Percentiles rank a stretch among this genome's conserved stretches.
These are phyloP conservation scores for Hypoxylon sp. DNA, from an alignment of 2,329 filamentous ascomycete species.

Conservation along the genomic window DNA sequence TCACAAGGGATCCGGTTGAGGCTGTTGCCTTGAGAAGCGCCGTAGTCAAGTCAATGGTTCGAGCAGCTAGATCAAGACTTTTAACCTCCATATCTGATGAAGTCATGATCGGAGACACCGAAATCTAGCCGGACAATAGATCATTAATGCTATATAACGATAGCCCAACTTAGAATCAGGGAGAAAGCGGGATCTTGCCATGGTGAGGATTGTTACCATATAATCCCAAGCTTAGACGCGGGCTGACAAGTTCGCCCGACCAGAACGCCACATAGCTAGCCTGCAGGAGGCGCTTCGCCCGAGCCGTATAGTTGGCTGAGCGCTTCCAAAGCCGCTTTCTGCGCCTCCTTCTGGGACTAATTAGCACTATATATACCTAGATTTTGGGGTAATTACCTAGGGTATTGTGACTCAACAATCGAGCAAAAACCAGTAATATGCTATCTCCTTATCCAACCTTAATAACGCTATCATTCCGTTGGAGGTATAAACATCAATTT, in stretches of 20 bases:
- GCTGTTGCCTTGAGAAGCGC: constrained; percentile 6
- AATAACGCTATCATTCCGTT: no score
- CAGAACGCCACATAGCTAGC: neutral
- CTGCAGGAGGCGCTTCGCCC: neutral
- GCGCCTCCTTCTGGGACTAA: no score
- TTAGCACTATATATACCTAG: no score
- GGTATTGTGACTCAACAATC: no score
- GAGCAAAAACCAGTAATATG: no score
- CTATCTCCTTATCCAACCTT: no score
- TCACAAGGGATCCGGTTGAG: constrained; percentile 7
- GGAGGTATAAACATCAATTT: no score
- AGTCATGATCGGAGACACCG: neutral
- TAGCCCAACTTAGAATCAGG: neutral
- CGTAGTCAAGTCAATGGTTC: constrained; percentile 9
- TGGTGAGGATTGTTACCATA: neutral
- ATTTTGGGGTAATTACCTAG: no score
- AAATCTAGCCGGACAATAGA: neutral
- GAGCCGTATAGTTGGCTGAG: neutral
- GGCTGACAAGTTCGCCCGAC: neutral
- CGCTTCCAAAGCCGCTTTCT: neutral
- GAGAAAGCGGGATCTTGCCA: neutral
- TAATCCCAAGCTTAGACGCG: neutral
- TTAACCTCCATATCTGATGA: neutral
- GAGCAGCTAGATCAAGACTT: constrained; percentile 3
- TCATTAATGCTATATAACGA: neutral